Evolutionary conservation across 2,329 filamentous ascomycete species (phyloP).

Genomic region (Fusarium nisikadoi): DNA sequence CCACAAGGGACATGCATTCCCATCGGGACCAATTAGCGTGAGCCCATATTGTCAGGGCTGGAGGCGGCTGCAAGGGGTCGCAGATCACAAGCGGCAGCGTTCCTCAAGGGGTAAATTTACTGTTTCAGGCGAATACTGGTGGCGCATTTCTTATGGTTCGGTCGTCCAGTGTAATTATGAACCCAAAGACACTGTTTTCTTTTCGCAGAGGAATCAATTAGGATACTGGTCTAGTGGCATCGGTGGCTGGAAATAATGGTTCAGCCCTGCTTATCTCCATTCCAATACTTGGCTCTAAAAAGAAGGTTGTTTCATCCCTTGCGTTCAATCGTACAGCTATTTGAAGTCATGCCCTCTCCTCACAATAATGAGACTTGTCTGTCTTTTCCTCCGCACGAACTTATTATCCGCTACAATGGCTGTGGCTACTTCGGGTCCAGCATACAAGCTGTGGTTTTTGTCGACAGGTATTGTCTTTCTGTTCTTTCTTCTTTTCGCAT

Average conservation of each 20-base stretch:
- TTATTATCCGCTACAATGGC: neutral
- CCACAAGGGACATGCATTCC: neutral
- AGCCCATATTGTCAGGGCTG: rapidly evolving
- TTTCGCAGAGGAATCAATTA: too few relatives aligned
- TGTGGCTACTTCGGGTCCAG: neutral
- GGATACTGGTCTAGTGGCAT: neutral
- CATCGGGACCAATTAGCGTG: neutral
- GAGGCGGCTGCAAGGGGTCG: neutral
- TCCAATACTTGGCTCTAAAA: neutral
- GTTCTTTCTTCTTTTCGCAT: neutral
- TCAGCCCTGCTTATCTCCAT: neutral
- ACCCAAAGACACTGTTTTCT: neutral
- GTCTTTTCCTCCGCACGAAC: rapidly evolving
- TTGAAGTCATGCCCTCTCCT: neutral
- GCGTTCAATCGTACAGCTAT: neutral
- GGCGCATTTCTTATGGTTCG: rapidly evolving
- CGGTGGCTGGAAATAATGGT: neutral
- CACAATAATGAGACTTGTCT: neutral
- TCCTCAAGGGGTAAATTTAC: neutral
- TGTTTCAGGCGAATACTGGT: neutral
- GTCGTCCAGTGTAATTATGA: rapidly evolving
- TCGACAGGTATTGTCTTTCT: neutral
- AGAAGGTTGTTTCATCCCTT: neutral
- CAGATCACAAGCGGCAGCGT: neutral
- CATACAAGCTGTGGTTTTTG: neutral